Base-by-base conservation (phyloP, 176 grass and related monocot genomes). In the Lolium multiflorum region DNA sequence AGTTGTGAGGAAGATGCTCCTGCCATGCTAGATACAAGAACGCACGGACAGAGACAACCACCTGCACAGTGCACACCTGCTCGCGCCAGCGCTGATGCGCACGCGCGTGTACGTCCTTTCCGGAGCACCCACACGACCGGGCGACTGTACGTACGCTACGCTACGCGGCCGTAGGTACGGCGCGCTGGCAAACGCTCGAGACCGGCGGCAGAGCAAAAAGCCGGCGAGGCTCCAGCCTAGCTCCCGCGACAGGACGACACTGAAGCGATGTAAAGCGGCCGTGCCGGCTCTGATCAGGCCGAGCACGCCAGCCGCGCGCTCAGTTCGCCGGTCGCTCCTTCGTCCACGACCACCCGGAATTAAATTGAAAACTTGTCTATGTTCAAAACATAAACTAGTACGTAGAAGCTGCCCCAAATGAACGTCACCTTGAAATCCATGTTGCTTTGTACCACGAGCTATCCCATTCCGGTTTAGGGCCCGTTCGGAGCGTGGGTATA, bases 161-260 rank as follows among this genome's bases (percentile, higher is more conserved):
- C 39, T 6, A 41, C 5, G 39, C 39, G 13, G 52, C 52, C 52
- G 39, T 51, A 38, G 55, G 41, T 39, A 48, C 41, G 17, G 17
- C 2, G 16, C 13, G 9, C 21, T n/a, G 17, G 41, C 39, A 20
- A 74, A 46, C 60, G 49, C 75, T 48, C 4, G 51, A 55, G 51
- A 17, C 51, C 51, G 16, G 51, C 51, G 14, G 51, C 14, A 21
- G 55, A 15, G 63, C 52, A 5, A 79, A 72, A 89, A 54, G 81
- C 3, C 11, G 11, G 48, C 41, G 46, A 25, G 46, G 26, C 17
- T 44, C 28, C 28, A 12, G 43, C n/a, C 43, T 74, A 58, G 51
- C 66, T 41, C 68, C 55, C 63, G 69, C 82, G 71, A 57, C 78
- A 74, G 39, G 79, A 26, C 24, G 87, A 69, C 83, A 90, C 41